Percentiles rank a stretch among this genome's conserved stretches.
Conservation (phyloP, 805 yeast genomes). For the Lipomyces yamadae region DNA sequence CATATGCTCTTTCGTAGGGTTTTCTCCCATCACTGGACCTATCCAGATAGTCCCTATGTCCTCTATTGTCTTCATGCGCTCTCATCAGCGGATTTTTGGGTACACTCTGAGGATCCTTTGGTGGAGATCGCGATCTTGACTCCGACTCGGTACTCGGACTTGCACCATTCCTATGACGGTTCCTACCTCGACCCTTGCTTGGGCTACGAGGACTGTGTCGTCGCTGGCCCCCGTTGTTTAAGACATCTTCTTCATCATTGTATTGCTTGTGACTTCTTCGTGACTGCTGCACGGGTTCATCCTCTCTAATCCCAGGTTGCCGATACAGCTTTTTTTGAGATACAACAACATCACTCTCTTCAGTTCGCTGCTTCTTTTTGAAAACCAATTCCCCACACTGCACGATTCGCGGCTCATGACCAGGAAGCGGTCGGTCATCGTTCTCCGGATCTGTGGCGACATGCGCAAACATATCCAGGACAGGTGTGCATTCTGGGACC, state of each 20-base stretch:
- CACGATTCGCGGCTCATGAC: conserved; percentile 29
- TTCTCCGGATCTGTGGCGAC: conserved; percentile 28
- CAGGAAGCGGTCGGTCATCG: conserved; percentile 30
- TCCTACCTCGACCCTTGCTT: not conserved
- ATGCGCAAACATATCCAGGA: conserved; percentile 24
- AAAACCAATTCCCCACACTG: conserved; percentile 36
- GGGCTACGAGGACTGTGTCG: not conserved
- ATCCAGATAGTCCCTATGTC: not conserved
- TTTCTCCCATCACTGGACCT: not conserved
- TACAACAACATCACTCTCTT: not conserved
- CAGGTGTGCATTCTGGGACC: conserved; percentile 19
- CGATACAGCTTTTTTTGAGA: not conserved
- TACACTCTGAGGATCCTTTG: conserved; percentile 1
- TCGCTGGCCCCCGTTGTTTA: not conserved
- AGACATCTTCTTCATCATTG: not conserved
- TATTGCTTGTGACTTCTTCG: not conserved
- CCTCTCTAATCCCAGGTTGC: conserved; percentile 4
- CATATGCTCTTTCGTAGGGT: not conserved
- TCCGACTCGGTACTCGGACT: not conserved
- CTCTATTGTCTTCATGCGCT: not conserved
- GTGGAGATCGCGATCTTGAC: not conserved
- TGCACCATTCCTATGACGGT: not conserved
- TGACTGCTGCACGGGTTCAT: not conserved
- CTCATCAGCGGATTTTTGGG: conserved; percentile 1
- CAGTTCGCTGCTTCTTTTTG: conserved; percentile 21